A percentile compares a stretch with the other conserved stretches of the same genome.
These are phyloP conservation scores for Buxus sempervirens DNA, from an alignment of 164 flowering plant species.

Conservation along the genomic window DNA sequence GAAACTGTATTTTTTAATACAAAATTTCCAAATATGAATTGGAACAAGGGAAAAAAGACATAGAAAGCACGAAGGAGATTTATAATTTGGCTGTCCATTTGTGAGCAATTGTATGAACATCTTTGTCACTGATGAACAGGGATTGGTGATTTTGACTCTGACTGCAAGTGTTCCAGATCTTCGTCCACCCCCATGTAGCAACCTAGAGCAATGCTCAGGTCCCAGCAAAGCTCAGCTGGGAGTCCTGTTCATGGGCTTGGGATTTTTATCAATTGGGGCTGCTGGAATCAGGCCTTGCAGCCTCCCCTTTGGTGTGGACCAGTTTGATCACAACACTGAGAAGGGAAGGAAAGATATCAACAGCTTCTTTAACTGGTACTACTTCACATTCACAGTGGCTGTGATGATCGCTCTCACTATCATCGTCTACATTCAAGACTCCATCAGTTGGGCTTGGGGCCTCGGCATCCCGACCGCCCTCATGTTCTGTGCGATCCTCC, in stretches of 20 bases:
- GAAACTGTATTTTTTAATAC: too few species aligned
- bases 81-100: too few species aligned
- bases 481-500: constrained; percentile 46
- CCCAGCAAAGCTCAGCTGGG: constrained; percentile 44
- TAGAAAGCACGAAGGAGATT: too few species aligned
- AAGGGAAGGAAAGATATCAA: constrained; percentile 61
- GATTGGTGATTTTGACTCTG: constrained; percentile 52
- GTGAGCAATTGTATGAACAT: too few species aligned
- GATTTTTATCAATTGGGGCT: constrained; percentile 46
- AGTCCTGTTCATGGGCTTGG: constrained; percentile 34
- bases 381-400: constrained; percentile 57
- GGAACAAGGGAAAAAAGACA: too few species aligned
- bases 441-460: constrained; percentile 70
- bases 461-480: constrained; percentile 60
- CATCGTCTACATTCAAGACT: constrained; percentile 69
- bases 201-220: constrained; percentile 25
- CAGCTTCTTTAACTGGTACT: constrained; percentile 95
- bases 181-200: constrained; percentile 47
- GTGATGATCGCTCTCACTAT: constrained; percentile 52
- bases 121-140: constrained; percentile 34
- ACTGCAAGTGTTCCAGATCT: constrained; percentile 49
- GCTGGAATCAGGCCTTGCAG: constrained; percentile 84
- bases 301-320: constrained; percentile 83
- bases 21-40: too few species aligned
- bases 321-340: constrained; percentile 64